Base-by-base conservation (phyloP, 768 basidiomycete genomes). In the Boletus edulis region DNA sequence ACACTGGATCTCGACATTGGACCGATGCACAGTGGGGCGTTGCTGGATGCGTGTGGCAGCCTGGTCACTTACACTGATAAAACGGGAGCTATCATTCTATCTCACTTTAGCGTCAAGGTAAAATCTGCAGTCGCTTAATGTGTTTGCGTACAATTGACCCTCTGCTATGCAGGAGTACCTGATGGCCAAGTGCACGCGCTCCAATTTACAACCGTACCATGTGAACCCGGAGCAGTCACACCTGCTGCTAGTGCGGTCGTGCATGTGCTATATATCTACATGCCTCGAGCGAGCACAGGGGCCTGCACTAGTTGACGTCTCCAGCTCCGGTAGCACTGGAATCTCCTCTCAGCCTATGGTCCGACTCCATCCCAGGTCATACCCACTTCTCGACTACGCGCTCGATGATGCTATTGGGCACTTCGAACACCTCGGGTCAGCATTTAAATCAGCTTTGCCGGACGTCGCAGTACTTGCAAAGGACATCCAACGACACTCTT, bases 11-110 rank as follows among this genome's bases (percentile, higher is more conserved):
- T 3, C 1, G 46, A 47, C 8, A 22, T 43, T 5, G 27, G 45
- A 17, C 55, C 55, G 11, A 55, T 56, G 55, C 55, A 56, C 7
- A 37, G 4, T 15, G 45, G 53, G 10, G 45, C 45, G 1, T 32
- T 55, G 32, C n/a, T 56, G 40, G 52, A 56, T 38, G 52, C 55
- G 1, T 56, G 55, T 18, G 45, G 55, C 14, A 56, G 52, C 20
- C 20, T 56, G 4, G 45, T 56, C 17, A 55, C 55, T 3, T 56
- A 55, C 13, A 41, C 3, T 15, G 34, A 42, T 35, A 37, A 42
- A n/a, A 55, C 52, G 18, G 52, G 4, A 2, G 17, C 42, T 3
- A 38, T 56, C 12, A 55, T 46, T 5, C 34, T 56, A 12, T 41
- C 55, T n/a, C 53, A 56, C 15, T 41, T 15, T 10, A 56, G 54